A percentile compares a stretch with the other conserved stretches of the same genome.
These are phyloP conservation scores for Magnusiomyces paraingens DNA, from an alignment of 1,139 yeast genomes.

Conservation along the genomic window DNA sequence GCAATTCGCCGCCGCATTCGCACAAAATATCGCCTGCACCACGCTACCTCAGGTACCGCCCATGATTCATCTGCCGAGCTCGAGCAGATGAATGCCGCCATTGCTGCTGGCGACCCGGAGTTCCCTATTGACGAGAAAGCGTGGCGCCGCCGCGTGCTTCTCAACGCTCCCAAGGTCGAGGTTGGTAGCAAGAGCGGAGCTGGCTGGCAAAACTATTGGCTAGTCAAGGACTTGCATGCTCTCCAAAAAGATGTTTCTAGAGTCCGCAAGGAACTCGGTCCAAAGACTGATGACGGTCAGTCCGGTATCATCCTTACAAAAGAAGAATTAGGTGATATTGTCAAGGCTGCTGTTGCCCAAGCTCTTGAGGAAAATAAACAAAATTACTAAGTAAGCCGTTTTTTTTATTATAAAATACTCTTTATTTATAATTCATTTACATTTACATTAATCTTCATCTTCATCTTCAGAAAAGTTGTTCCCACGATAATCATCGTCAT, in stretches of 20 bases:
- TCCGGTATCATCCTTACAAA: not conserved
- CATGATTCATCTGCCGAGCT: constrained; percentile 12
- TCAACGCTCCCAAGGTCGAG: constrained; percentile 50
- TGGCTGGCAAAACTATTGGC: constrained; percentile 58
- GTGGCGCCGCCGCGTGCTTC: constrained; percentile 46
- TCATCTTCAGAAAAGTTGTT: no score
- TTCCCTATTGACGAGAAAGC: constrained; percentile 45
- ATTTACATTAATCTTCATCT: no score
- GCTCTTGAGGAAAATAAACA: not conserved
- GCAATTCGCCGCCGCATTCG: constrained; percentile 10
- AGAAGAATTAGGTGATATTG: not conserved
- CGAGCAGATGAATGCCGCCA: constrained; percentile 46
- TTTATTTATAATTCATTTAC: no score
- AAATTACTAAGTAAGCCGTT: no score
- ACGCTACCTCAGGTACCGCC: constrained; percentile 9
- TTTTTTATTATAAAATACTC: no score
- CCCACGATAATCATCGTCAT: no score
- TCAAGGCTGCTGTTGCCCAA: not conserved
- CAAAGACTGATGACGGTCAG: not conserved
- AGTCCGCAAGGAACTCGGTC: not conserved
- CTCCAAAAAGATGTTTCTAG: constrained; percentile 44
- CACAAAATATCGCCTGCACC: constrained; percentile 12
- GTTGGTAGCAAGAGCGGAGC: constrained; percentile 51
- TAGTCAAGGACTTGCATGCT: constrained; percentile 39
- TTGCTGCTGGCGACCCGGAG: constrained; percentile 53